phyloP scores from a whole-genome alignment of 306 rosid species.

The Castanea crenata region DNA sequence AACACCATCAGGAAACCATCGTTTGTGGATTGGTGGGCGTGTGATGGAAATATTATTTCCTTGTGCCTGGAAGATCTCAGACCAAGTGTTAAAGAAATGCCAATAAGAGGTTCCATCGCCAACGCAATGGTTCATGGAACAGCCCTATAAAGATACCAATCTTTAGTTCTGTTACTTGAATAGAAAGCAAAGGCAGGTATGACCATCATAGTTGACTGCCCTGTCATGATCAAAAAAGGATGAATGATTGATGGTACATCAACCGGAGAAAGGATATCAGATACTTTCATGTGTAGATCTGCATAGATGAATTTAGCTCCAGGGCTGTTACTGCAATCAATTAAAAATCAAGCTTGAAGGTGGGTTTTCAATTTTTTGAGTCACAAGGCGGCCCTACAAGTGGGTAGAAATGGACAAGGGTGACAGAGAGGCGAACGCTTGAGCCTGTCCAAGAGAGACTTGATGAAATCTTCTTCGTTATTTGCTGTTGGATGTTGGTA shows the following conservation, averaged over 20 bases:
- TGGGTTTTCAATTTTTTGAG: constrained; percentile 26
- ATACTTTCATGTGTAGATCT: constrained; percentile 32
- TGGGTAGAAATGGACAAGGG: constrained; percentile 62
- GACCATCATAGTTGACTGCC: constrained; percentile 63
- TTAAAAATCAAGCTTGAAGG: constrained; percentile 29
- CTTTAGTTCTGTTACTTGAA: constrained; percentile 47
- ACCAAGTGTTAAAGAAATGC: constrained; percentile 58
- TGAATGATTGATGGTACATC: constrained; percentile 52
- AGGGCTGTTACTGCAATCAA: constrained; percentile 36
- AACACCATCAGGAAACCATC: constrained; percentile 52
- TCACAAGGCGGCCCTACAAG: constrained; percentile 50
- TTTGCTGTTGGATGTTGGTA: constrained; percentile 28
- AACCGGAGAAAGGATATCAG: constrained; percentile 50
- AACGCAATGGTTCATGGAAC: constrained; percentile 50
- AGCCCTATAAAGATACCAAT: constrained; percentile 72
- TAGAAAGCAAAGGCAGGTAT: constrained; percentile 47
- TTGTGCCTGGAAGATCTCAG: constrained; percentile 49
- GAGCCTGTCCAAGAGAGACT: constrained; percentile 29
- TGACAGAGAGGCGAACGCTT: constrained; percentile 45
- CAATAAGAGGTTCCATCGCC: constrained; percentile 62
- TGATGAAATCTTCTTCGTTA: constrained; percentile 12
- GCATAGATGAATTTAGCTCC: constrained; percentile 59
- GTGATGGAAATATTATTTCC: constrained; percentile 17
- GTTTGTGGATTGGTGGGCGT: constrained; percentile 33
- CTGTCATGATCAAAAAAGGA: constrained; percentile 58